phyloP scores from a whole-genome alignment of 768 basidiomycete genomes.

The Tulasnella calospora region DNA sequence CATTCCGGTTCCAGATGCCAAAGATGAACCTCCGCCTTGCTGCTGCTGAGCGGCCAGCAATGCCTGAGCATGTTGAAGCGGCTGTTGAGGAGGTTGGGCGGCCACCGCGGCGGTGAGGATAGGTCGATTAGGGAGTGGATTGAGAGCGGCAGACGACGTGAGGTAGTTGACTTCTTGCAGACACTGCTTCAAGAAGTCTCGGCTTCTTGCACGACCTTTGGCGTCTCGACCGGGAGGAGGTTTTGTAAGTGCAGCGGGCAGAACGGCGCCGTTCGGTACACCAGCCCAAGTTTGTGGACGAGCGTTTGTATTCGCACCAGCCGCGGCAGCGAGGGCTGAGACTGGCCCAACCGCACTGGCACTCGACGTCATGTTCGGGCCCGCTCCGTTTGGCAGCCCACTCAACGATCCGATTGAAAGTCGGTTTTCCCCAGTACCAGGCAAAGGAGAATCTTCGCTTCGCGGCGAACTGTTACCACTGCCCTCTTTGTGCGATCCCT shows the following conservation, averaged over 20 bases:
- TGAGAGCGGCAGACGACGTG: constrained; percentile 95
- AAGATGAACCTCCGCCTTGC: constrained; percentile 7
- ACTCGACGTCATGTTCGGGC: constrained; percentile 13
- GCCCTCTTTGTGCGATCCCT: constrained; percentile 53
- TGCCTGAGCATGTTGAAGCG: constrained; percentile 48
- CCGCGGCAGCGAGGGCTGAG: constrained; percentile 1
- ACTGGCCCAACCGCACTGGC: constrained; percentile 20
- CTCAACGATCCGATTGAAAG: constrained; percentile 36
- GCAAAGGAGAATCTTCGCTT: constrained; percentile 80
- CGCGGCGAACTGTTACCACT: constrained; percentile 79
- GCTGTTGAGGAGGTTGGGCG: constrained; percentile 23
- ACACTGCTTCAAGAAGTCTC: constrained; percentile 98
- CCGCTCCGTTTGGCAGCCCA: constrained; percentile 51
- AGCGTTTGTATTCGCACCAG: neutral
- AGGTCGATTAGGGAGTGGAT: constrained; percentile 86
- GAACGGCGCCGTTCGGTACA: constrained; percentile 16
- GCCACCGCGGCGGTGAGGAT: constrained; percentile 36
- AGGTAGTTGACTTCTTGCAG: constrained; percentile 97
- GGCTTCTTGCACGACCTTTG: constrained; percentile 88
- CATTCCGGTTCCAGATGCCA: constrained; percentile 13
- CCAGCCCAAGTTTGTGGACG: constrained; percentile 27
- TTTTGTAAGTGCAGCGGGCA: constrained; percentile 39
- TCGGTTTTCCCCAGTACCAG: constrained; percentile 51
- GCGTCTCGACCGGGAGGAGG: constrained; percentile 82
- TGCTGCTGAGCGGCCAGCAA: constrained; percentile 23